Evolutionary conservation across 345 rosid species (phyloP).

Genomic region (Hibiscus mutabilis): DNA sequence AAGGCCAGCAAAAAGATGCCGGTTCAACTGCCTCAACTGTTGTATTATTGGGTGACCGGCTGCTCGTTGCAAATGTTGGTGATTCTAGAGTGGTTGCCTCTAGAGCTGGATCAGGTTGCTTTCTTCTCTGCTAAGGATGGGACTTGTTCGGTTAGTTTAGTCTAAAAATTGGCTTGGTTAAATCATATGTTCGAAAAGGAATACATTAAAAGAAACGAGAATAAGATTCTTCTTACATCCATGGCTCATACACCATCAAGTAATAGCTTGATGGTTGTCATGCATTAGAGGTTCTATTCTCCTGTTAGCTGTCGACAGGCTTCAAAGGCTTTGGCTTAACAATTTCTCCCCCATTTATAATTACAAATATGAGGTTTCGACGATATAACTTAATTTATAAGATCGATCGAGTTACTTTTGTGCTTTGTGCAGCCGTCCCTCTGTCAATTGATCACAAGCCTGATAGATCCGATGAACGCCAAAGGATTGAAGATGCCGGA

Average conservation of each 20-base stretch:
- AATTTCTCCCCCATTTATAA: neutral
- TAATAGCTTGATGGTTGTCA: neutral
- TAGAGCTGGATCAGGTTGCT: conserved; percentile 45
- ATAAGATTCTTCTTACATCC: neutral
- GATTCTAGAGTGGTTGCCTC: conserved; percentile 57
- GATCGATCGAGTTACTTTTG: neutral
- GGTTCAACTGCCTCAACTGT: conserved; percentile 60
- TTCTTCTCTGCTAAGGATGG: neutral
- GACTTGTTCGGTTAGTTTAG: neutral
- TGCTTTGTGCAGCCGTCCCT: conserved; percentile 29
- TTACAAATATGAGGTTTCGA: neutral
- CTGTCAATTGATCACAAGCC: conserved; percentile 46
- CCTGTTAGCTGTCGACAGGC: neutral
- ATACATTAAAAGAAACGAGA: neutral
- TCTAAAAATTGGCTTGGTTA: neutral
- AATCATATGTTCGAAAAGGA: neutral
- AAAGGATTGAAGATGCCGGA: conserved; percentile 46
- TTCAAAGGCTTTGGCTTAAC: neutral
- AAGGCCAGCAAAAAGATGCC: conserved; percentile 37
- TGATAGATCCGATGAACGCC: conserved; percentile 43
- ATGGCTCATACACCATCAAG: neutral
- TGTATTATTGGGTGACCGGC: conserved; percentile 37
- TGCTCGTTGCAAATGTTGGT: conserved; percentile 62
- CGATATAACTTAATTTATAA: neutral
- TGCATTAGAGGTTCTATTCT: neutral